Evolutionary conservation across 2,329 filamentous ascomycete genomes (phyloP).

Genomic region (Penicillium sp.): DNA sequence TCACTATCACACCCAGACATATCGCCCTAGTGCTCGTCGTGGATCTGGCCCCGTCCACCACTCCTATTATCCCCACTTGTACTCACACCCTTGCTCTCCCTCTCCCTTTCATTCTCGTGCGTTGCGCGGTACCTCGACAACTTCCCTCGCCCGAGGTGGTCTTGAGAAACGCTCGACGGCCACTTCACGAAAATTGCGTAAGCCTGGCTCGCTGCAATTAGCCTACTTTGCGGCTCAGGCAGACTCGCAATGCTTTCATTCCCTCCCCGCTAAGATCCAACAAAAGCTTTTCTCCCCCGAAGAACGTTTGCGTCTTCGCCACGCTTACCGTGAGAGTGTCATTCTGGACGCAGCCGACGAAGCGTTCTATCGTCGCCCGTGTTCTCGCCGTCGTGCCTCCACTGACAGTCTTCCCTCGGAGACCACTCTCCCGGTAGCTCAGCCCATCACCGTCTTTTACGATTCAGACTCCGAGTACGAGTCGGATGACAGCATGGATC

Average conservation of each 20-base stretch:
- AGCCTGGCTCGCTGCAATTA: constrained; percentile 43
- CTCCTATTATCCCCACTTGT: neutral
- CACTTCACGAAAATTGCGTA: constrained; percentile 35
- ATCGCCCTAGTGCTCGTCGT: constrained; percentile 20
- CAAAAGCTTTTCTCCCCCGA: constrained; percentile 71
- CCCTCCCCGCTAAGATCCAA: constrained; percentile 72
- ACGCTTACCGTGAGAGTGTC: constrained; percentile 56
- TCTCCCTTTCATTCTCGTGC: constrained; percentile 14
- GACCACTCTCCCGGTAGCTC: constrained; percentile 18
- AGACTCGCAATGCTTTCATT: constrained; percentile 70
- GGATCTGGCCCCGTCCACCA: constrained; percentile 24
- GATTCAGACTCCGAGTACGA: constrained; percentile 37
- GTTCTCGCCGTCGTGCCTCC: constrained; percentile 36
- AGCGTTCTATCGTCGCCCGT: constrained; percentile 56
- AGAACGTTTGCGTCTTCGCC: constrained; percentile 65
- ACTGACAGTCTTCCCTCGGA: constrained; percentile 27
- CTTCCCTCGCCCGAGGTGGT: constrained; percentile 19
- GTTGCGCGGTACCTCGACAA: constrained; percentile 18
- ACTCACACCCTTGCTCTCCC: constrained; percentile 11
- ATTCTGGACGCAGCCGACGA: constrained; percentile 64
- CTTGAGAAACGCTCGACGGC: constrained; percentile 24
- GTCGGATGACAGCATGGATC: constrained; percentile 46
- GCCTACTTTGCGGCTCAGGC: constrained; percentile 52
- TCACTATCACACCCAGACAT: constrained; percentile 16
- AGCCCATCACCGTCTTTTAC: constrained; percentile 32